Percentiles rank a stretch among this genome's conserved stretches.
Evolutionary conservation across 225 moss, liverwort and hornwort genomes (phyloP).

Genomic region (Bryoerythrophyllum caledonicum): DNA sequence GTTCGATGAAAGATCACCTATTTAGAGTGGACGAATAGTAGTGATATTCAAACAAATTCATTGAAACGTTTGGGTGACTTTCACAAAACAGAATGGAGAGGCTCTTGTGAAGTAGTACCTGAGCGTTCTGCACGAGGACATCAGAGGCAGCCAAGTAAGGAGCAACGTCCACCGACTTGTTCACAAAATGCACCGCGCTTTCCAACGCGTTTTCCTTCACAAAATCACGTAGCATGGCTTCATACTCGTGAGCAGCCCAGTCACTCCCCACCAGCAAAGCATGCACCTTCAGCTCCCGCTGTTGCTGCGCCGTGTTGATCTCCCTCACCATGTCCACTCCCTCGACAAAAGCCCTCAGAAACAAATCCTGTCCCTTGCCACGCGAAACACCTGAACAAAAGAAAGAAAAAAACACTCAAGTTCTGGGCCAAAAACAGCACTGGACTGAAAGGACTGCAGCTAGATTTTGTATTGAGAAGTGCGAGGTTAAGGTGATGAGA

Average conservation of each 20-base stretch:
- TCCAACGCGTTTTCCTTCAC: slow-evolving; percentile 32
- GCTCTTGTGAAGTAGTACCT: slow-evolving; percentile 22
- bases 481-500: neutral
- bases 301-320: neutral
- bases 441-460: too few species aligned
- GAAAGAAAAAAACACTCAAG: too few species aligned
- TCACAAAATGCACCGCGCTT: slow-evolving; percentile 42
- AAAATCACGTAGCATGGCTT: slow-evolving; percentile 37
- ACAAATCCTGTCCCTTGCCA: slow-evolving; percentile 59
- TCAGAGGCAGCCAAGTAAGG: slow-evolving; percentile 47
- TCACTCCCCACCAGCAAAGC: slow-evolving; percentile 56
- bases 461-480: too few species aligned
- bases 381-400: slow-evolving; percentile 45
- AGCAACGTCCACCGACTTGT: slow-evolving; percentile 38
- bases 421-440: too few species aligned
- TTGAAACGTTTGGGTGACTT: too few species aligned
- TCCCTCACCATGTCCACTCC: slow-evolving; percentile 27
- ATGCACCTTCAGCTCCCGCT: slow-evolving; percentile 13
- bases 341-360: slow-evolving; percentile 45
- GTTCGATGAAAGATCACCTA: too few species aligned
- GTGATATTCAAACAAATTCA: too few species aligned
- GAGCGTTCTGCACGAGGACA: slow-evolving; percentile 55
- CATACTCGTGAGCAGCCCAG: slow-evolving; percentile 33
- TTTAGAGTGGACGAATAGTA: too few species aligned
- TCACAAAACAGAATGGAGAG: neutral